These are phyloP conservation scores for Chalciporus piperatus DNA, from an alignment of 768 basidiomycete genomes.

Conservation along the genomic window DNA sequence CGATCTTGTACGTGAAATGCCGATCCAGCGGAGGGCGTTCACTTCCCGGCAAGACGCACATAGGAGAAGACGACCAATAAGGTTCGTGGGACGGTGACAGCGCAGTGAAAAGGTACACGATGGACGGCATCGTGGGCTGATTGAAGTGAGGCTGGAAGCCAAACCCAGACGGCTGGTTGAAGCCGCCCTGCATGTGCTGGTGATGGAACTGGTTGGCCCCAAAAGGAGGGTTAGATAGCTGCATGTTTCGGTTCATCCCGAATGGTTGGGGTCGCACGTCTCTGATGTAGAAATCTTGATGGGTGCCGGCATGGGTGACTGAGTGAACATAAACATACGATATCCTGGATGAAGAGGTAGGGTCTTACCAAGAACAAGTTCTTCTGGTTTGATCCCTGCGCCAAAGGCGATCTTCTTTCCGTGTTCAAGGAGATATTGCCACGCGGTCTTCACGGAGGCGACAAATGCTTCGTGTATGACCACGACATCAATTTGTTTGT, in stretches of 20 bases:
- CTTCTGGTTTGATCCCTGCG: slow-evolving; percentile 37
- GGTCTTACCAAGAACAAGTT: slow-evolving; percentile 41
- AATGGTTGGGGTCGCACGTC: slow-evolving; percentile 31
- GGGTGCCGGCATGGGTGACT: slow-evolving; percentile 42
- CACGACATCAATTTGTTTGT: slow-evolving; percentile 37
- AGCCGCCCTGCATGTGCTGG: slow-evolving; percentile 12
- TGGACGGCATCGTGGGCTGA: slow-evolving; percentile 33
- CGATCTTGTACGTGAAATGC: slow-evolving; percentile 29
- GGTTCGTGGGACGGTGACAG: slow-evolving; percentile 31
- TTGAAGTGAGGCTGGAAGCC: slow-evolving; percentile 9
- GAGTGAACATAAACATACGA: neutral
- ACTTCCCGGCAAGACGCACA: slow-evolving; percentile 18
- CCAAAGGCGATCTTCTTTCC: slow-evolving; percentile 31
- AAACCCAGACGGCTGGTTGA: slow-evolving; percentile 14
- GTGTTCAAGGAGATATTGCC: slow-evolving; percentile 36
- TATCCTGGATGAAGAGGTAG: neutral
- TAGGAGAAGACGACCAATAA: slow-evolving; percentile 39
- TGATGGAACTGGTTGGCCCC: slow-evolving; percentile 8
- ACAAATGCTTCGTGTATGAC: slow-evolving; percentile 34
- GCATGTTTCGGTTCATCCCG: slow-evolving; percentile 10
- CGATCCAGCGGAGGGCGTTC: slow-evolving; percentile 20
- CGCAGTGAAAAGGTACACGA: slow-evolving; percentile 45
- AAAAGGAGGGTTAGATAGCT: slow-evolving; percentile 1
- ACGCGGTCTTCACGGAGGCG: slow-evolving; percentile 33
- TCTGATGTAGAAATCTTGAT: slow-evolving; percentile 39